Conservation (phyloP, 805 yeast genomes). For the Danielia reshetovae region DNA sequence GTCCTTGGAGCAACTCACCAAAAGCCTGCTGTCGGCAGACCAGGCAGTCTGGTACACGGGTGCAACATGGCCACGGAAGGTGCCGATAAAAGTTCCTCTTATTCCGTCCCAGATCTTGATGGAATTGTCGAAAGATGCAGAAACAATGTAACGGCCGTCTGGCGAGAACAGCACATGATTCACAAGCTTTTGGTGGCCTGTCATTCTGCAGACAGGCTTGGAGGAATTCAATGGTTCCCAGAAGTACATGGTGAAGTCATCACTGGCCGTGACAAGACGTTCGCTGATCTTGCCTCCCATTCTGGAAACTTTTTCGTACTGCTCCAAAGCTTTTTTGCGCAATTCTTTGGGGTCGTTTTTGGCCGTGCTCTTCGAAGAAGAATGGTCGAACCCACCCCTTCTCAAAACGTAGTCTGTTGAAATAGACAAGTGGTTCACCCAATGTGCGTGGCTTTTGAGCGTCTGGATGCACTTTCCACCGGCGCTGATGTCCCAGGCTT, state of each 20-base stretch:
- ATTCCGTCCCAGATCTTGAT: slow-evolving; percentile 95
- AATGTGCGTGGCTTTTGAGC: slow-evolving; percentile 88
- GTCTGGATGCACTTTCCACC: slow-evolving; percentile 77
- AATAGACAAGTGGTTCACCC: slow-evolving; percentile 93
- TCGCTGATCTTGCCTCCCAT: slow-evolving; percentile 57
- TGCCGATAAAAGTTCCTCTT: slow-evolving; percentile 83
- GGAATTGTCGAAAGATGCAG: slow-evolving; percentile 94
- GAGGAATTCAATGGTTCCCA: slow-evolving; percentile 85
- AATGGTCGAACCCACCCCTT: slow-evolving; percentile 83
- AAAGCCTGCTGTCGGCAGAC: slow-evolving; percentile 89
- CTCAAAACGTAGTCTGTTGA: slow-evolving; percentile 87
- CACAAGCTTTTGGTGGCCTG: slow-evolving; percentile 95
- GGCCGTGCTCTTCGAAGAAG: slow-evolving; percentile 39
- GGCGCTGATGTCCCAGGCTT: slow-evolving; percentile 78
- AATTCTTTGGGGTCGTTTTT: slow-evolving; percentile 23
- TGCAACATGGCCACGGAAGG: slow-evolving; percentile 95
- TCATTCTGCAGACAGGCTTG: slow-evolving; percentile 90
- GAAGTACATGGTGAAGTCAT: slow-evolving; percentile 95
- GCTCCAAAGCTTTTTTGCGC: slow-evolving; percentile 49
- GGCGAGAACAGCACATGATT: slow-evolving; percentile 96
- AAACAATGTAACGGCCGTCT: slow-evolving; percentile 85
- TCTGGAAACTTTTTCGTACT: slow-evolving; percentile 61
- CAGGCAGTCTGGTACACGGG: slow-evolving; percentile 97
- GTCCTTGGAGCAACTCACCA: slow-evolving; percentile 93
- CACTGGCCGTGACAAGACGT: slow-evolving; percentile 89